phyloP scores from a whole-genome alignment of 2,329 filamentous ascomycete genomes.

The Neospermospora avenae region DNA sequence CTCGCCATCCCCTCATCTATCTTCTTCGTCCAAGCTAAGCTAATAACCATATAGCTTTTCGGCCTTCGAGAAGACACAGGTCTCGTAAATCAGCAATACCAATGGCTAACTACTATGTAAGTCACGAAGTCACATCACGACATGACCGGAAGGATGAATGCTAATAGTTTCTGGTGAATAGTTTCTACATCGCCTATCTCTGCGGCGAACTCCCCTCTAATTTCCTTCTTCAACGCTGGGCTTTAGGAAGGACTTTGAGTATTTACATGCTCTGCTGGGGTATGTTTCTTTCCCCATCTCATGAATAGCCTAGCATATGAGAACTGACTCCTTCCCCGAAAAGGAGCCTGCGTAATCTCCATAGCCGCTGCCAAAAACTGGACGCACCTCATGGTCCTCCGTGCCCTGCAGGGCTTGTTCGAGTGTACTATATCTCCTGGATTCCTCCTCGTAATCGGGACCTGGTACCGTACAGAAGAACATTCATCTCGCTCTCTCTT shows the following conservation, averaged over 20 bases:
- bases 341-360: conserved; percentile 20
- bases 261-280: conserved; percentile 35
- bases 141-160: neutral
- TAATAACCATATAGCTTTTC: conserved; percentile 33
- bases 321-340: neutral
- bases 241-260: conserved; percentile 28
- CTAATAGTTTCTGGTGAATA: neutral
- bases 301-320: neutral
- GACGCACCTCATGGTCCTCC: conserved; percentile 36
- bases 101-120: conserved; percentile 40
- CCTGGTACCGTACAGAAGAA: conserved; percentile 37
- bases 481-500: conserved; percentile 37
- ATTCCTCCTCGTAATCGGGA: conserved; percentile 36
- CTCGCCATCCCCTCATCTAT: neutral
- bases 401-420: conserved; percentile 38
- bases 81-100: conserved; percentile 45
- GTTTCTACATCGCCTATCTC: conserved; percentile 34
- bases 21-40: neutral
- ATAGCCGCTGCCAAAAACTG: conserved; percentile 30
- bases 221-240: conserved; percentile 32
- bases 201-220: conserved; percentile 36
- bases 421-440: conserved; percentile 38
- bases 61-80: conserved; percentile 45
- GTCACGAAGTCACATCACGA: neutral
- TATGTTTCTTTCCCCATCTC: neutral